Evolutionary conservation across 192 early-diverging fungal species (phyloP), one percentile per base, ranked within the genome.

Genomic region (Funneliformis mosseae): DNA sequence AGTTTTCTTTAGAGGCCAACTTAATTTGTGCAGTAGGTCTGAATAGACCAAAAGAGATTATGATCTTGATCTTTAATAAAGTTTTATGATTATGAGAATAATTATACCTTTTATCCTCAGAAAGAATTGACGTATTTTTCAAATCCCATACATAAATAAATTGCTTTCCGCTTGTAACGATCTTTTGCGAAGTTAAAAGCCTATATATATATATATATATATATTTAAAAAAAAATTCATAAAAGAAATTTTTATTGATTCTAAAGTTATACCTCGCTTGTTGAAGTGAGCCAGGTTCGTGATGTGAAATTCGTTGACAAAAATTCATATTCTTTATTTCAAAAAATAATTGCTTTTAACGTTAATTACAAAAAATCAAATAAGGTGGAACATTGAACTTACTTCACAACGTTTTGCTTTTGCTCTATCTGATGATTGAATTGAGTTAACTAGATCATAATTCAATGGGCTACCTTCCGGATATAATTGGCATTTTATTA

Each of bases 221-320:
- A n/a, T n/a, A n/a, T n/a, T n/a, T n/a, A n/a, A n/a, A n/a, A n/a
- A n/a, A n/a, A n/a, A n/a, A n/a, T n/a, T n/a, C n/a, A n/a, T n/a
- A n/a, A n/a, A n/a, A n/a, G n/a, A n/a, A n/a, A n/a, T n/a, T n/a
- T n/a, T n/a, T n/a, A n/a, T n/a, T n/a, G n/a, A n/a, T n/a, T n/a
- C n/a, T n/a, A n/a, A n/a, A n/a, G n/a, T n/a, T n/a, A 67, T 33
- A 67, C 64, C 64, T 67, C 7, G 64, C 28, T 27, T 67, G 64
- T 16, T 67, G 64, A 67, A 67, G 25, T 16, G 25, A 28, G 2
- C 7, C 28, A 67, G 1, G 28, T 33, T 67, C 64, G 33, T 67
- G 64, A 67, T 67, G 64, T 67, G 23, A 27, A 67, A 67, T 67
- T 33, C 64, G 33, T 67, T 67, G 25, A 67, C 11, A 18, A 11